Evolutionary conservation across 176 grass and related monocot genomes (phyloP), one percentile per base, ranked within the genome.

Genomic region (Carex myosuroides): DNA sequence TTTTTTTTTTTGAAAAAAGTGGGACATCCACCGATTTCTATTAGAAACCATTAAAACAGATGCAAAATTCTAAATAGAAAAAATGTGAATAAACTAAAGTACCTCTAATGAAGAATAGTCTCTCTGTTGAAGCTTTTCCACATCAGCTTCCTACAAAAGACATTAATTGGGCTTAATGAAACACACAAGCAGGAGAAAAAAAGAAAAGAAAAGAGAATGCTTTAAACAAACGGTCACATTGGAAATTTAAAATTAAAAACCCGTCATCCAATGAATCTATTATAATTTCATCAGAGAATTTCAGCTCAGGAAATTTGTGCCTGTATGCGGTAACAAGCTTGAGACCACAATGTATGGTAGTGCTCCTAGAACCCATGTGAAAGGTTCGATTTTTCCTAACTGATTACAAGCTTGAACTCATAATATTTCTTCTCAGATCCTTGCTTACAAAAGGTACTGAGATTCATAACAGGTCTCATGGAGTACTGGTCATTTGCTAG

Each of bases 71-170:
- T 55, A 55, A 76, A 55, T 76, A 75, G 68, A 35, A 81, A 79
- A 21, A 86, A 33, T 13, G 79, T 39, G 32, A 79, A 85, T 61
- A 58, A 79, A 42, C 5, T 80, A 17, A 66, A 13, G 88, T 52
- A 98, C 95, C 92, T 98, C 94, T 84, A 94, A 84, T 7, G 95
- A 93, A 70, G 95, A 93, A 82, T 98, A 94, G 78, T 98, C 95
- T 90, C 92, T 91, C 87, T 94, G 92, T 79, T 98, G 95, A 69
- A 98, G 92, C 59, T 98, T 98, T 75, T 98, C 95, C 58, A 98
- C 95, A 90, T 98, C 92, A 85, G 73, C 86, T 90, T 98, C 95
- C 95, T 98, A 85, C 18, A 79, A 85, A 81, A 56, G 14, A 33
- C 83, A 84, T 37, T 8, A 59, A 68, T 22, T 46, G 44, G 22